phyloP scores from a whole-genome alignment of 768 basidiomycete genomes.

The Galerina sulciceps region DNA sequence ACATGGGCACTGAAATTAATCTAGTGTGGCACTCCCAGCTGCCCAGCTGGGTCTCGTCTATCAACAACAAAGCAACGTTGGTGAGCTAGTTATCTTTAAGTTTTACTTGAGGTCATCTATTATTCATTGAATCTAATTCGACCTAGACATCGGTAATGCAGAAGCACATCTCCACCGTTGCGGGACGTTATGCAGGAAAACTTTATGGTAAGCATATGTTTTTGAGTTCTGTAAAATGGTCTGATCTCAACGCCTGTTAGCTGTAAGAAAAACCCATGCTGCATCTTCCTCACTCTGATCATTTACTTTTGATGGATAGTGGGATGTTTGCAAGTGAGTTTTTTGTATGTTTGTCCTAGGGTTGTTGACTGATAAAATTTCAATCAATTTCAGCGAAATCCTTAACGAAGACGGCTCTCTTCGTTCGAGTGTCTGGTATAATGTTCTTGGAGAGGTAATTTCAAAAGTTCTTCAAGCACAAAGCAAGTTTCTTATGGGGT shows the following conservation, averaged over 20 bases:
- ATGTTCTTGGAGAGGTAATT: slow-evolving; percentile 47
- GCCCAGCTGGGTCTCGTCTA: slow-evolving; percentile 45
- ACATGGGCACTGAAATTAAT: slow-evolving; percentile 29
- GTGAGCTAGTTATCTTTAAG: slow-evolving; percentile 19
- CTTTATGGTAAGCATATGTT: slow-evolving; percentile 36
- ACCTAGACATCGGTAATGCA: slow-evolving; percentile 45
- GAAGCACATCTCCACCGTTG: slow-evolving; percentile 49
- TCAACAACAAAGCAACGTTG: slow-evolving; percentile 40
- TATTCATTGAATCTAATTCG: background rate
- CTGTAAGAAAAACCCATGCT: slow-evolving; percentile 2
- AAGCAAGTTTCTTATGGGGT: background rate
- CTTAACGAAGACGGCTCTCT: slow-evolving; percentile 56
- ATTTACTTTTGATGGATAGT: slow-evolving; percentile 22
- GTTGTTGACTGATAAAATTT: slow-evolving; percentile 18
- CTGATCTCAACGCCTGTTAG: background rate
- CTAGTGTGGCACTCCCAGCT: slow-evolving; percentile 39
- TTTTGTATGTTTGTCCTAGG: background rate
- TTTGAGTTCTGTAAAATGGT: background rate
- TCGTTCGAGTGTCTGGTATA: slow-evolving; percentile 50
- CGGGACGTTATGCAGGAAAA: slow-evolving; percentile 50
- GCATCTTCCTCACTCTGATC: background rate
- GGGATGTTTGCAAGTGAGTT: slow-evolving; percentile 48
- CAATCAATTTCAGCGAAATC: slow-evolving; percentile 43
- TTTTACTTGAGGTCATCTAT: background rate
- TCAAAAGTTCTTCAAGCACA: background rate